These are phyloP conservation scores for Jatropha podagrica DNA, from an alignment of 441 rosid genomes.

Conservation along the genomic window DNA sequence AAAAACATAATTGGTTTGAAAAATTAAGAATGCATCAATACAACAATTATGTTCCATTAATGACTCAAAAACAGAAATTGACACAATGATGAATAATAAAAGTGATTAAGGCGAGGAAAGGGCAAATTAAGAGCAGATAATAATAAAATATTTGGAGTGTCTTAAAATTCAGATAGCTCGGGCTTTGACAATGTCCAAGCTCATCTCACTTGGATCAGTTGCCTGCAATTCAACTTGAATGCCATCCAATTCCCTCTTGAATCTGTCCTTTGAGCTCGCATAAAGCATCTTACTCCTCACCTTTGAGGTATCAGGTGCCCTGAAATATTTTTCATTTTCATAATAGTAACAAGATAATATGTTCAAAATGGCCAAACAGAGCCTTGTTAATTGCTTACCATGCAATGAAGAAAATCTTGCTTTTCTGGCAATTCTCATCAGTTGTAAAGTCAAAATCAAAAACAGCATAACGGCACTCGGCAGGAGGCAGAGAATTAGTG, in stretches of 20 bases:
- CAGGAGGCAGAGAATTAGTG: slow-evolving; percentile 43
- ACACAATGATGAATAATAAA: not conserved
- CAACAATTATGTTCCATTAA: not conserved
- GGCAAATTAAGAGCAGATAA: not conserved
- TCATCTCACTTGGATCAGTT: slow-evolving; percentile 71
- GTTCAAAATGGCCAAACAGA: too few relatives aligned
- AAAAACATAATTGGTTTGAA: too few relatives aligned
- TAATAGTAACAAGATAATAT: too few relatives aligned
- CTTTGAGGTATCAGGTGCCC: slow-evolving; percentile 60
- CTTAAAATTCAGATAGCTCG: slow-evolving; percentile 34
- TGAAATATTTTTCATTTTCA: slow-evolving; percentile 5
- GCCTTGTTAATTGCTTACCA: slow-evolving; percentile 32
- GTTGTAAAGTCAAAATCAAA: slow-evolving; percentile 65
- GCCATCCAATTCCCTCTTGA: slow-evolving; percentile 71
- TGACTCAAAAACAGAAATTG: not conserved
- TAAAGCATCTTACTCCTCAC: slow-evolving; percentile 72
- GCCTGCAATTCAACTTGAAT: slow-evolving; percentile 76
- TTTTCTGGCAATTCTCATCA: slow-evolving; percentile 60
- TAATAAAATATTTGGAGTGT: too few relatives aligned
- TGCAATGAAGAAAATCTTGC: slow-evolving; percentile 68
- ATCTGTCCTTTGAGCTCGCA: slow-evolving; percentile 66
- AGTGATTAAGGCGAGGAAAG: not conserved
- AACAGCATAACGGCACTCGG: slow-evolving; percentile 67
- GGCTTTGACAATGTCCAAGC: slow-evolving; percentile 55
- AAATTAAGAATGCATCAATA: not conserved